phyloP scores from a whole-genome alignment of 1,139 yeast species.

The Pneumocystis carinii region DNA sequence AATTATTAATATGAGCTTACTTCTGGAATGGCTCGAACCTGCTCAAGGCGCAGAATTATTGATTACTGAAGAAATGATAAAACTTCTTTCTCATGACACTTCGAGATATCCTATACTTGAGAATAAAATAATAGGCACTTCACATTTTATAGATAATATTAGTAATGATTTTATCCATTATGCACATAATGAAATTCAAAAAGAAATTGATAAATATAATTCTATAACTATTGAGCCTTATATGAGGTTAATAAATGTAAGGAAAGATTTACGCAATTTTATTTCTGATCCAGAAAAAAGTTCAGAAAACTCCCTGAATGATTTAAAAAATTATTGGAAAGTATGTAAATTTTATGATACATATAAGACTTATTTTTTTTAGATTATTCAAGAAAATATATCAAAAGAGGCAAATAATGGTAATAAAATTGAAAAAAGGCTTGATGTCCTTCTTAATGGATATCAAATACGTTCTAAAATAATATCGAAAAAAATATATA shows the following conservation, averaged over 20 bases:
- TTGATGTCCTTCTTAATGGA: constrained; percentile 25
- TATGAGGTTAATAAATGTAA: constrained; percentile 3
- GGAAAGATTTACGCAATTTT: neutral
- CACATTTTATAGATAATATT: constrained; percentile 15
- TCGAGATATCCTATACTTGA: constrained; percentile 24
- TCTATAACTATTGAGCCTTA: constrained; percentile 1
- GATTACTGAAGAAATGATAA: constrained; percentile 11
- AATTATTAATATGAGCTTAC: constrained; percentile 17
- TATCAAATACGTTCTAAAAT: constrained; percentile 17
- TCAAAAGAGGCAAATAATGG: constrained; percentile 20
- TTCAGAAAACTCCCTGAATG: constrained; percentile 7
- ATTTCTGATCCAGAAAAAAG: neutral
- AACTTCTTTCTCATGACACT: constrained; percentile 37
- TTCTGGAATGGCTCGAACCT: constrained; percentile 29
- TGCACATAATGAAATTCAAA: constrained; percentile 25
- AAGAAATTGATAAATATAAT: constrained; percentile 18
- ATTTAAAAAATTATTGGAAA: constrained; percentile 14
- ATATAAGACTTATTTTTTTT: neutral
- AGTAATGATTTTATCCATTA: constrained; percentile 27
- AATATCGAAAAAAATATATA: constrained; percentile 5
- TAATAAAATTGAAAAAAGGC: constrained; percentile 26
- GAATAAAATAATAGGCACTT: constrained; percentile 6
- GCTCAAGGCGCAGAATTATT: constrained; percentile 13
- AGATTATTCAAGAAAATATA: neutral
- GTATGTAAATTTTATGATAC: constrained; percentile 16